These are phyloP conservation scores for Cladorrhinum sp. DNA, from an alignment of 2,329 filamentous ascomycete genomes.

Conservation along the genomic window DNA sequence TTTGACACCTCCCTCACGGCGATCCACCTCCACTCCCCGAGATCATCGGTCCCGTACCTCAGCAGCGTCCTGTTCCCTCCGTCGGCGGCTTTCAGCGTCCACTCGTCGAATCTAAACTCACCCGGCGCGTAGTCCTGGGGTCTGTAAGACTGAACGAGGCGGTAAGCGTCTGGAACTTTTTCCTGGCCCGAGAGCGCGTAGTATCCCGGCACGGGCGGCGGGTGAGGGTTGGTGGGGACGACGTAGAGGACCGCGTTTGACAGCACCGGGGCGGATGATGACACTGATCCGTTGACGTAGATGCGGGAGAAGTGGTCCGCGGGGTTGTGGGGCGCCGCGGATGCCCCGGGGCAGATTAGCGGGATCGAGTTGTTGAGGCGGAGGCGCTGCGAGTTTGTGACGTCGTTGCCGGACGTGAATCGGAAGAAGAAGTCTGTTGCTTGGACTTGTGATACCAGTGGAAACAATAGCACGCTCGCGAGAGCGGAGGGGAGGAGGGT, in stretches of 20 bases:
- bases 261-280: background rate
- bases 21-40: conserved; percentile 18
- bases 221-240: conserved; percentile 24
- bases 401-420: conserved; percentile 13
- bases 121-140: conserved; percentile 11
- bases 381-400: conserved; percentile 18
- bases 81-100: background rate
- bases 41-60: conserved; percentile 6
- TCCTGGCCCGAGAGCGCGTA: conserved; percentile 20
- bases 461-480: too few relatives aligned
- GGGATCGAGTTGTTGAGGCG: conserved; percentile 20
- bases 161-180: conserved; percentile 16
- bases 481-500: background rate
- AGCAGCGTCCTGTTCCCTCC: background rate
- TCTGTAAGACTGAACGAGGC: conserved; percentile 19
- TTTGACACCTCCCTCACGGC: conserved; percentile 17
- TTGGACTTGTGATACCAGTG: too few relatives aligned
- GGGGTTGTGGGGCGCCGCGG: conserved; percentile 17
- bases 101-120: conserved; percentile 11
- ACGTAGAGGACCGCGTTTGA: conserved; percentile 9
- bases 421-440: conserved; percentile 23
- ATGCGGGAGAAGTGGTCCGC: conserved; percentile 20
- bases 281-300: conserved; percentile 4
- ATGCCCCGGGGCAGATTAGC: conserved; percentile 17
- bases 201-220: conserved; percentile 24